Evolutionary conservation across 805 yeast species (phyloP), one percentile per base, ranked within the genome.

Genomic region (Tetrapisispora namnaoensis): DNA sequence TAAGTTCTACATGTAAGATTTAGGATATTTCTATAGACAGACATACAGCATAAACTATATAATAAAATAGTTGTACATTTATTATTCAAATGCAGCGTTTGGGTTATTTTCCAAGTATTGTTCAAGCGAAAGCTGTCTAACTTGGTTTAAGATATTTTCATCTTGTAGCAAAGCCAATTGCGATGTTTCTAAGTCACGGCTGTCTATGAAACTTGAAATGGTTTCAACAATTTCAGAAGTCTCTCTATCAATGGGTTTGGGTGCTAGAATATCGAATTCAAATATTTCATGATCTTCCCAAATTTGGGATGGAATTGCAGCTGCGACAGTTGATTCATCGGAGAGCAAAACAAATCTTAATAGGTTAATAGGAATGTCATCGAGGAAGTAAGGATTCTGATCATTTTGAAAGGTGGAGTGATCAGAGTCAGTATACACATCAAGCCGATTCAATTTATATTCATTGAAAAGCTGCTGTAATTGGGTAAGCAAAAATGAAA

Each of bases 231-330:
- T 69, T 60, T 53, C 80, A 2, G 43, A 44, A 1, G 65, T 59
- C 37, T 62, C 65, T 43, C 54, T 62, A 5, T 58, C 54, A 0
- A 52, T 78, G 8, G 66, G 64, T 18, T 56, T 57, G 1, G 95
- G 93, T 1, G 95, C 90, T 21, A 85, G 61, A 2, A 83, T 75
- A 62, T 85, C 95, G 59, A 76, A 85, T 55, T 85, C 95, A 58
- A 70, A 79, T 16, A 80, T 72, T 48, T 82, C 83, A 48, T 80
- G 72, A 24, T 75, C 61, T 1, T 75, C 73, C 85, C 88, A 85
- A 22, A 83, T 71, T 2, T 65, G 55, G 24, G 71, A 58, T 0
- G 95, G 95, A 22, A 84, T 70, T 54, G 77, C 76, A 1, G 86
- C 86, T 84, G 85, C 79, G 1, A 82, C 74, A 39, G 78, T 74